Conservation (phyloP, 371 early-diverging fungal genomes). For the Apophysomyces sp. region DNA sequence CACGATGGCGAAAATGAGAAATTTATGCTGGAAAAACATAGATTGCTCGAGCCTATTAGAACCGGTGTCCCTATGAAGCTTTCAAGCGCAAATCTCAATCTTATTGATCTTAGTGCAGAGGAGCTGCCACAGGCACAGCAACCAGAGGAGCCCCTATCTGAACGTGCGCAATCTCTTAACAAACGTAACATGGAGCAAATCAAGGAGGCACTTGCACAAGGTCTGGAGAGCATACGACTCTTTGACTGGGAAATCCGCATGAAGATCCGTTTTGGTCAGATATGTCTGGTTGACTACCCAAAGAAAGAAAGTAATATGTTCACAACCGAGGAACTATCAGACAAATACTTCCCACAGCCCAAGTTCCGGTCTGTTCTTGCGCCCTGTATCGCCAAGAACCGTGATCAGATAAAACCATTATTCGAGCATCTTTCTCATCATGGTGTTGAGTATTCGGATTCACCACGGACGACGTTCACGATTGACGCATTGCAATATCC, state of each 20-base stretch:
- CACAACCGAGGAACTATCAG: slow-evolving; percentile 5
- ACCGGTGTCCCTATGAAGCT: slow-evolving; percentile 15
- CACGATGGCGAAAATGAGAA: slow-evolving; percentile 5
- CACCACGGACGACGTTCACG: slow-evolving; percentile 16
- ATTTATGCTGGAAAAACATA: slow-evolving; percentile 12
- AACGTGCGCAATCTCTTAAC: slow-evolving; percentile 9
- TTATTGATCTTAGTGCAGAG: slow-evolving; percentile 23
- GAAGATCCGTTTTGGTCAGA: slow-evolving; percentile 44
- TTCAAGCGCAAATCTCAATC: not conserved
- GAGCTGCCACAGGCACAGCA: not conserved
- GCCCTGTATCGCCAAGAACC: slow-evolving; percentile 18
- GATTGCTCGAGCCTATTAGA: slow-evolving; percentile 23
- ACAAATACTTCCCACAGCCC: slow-evolving; percentile 14
- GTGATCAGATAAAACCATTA: slow-evolving; percentile 12
- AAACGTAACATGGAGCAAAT: slow-evolving; percentile 21
- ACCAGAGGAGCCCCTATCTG: slow-evolving; percentile 7
- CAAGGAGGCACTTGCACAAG: slow-evolving; percentile 15
- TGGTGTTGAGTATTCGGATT: slow-evolving; percentile 10
- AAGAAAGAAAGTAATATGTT: slow-evolving; percentile 3
- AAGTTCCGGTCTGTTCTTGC: slow-evolving; percentile 17
- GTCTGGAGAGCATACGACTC: slow-evolving; percentile 39
- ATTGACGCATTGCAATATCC: slow-evolving; percentile 21
- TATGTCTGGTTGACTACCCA: slow-evolving; percentile 16
- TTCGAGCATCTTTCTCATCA: slow-evolving; percentile 17
- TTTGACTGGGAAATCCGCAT: slow-evolving; percentile 40